phyloP scores from a whole-genome alignment of 1,284 basidiomycete species.

The Austroboletus niveus region DNA sequence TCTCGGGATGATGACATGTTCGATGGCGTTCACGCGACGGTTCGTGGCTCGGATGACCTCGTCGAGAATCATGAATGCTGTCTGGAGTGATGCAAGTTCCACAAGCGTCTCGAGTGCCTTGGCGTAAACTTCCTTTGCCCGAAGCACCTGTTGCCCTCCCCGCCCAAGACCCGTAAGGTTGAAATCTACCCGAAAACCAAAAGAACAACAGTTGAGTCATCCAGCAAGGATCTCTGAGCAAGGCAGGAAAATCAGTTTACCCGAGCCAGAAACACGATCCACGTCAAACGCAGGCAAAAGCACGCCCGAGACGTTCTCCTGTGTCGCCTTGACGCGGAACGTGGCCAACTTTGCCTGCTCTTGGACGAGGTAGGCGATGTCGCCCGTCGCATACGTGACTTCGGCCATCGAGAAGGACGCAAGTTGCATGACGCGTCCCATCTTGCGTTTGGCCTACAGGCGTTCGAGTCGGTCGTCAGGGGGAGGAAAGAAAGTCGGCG shows the following conservation, averaged over 20 bases:
- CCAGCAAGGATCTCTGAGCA: not conserved
- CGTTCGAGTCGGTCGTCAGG: not conserved
- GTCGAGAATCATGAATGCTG: constrained; percentile 97
- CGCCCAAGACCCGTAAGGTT: constrained; percentile 97
- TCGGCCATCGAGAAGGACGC: constrained; percentile 99
- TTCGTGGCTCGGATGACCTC: constrained; percentile 99
- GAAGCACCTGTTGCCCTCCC: constrained; percentile 95
- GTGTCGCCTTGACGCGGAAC: constrained; percentile 92
- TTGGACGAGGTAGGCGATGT: constrained; percentile 94
- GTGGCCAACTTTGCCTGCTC: constrained; percentile 89
- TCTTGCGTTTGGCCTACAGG: constrained; percentile 91
- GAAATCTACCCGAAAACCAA: constrained; percentile 65
- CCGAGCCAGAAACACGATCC: constrained; percentile 79
- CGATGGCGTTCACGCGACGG: constrained; percentile 97
- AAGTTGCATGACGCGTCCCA: constrained; percentile 98
- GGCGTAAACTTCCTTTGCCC: constrained; percentile 92
- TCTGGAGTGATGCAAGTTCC: constrained; percentile 95
- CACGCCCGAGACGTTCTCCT: constrained; percentile 98
- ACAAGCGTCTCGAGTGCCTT: constrained; percentile 97
- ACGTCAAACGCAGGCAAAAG: constrained; percentile 95
- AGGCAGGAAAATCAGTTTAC: constrained; percentile 36
- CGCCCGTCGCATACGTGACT: constrained; percentile 96
- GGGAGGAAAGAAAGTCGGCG: not conserved
- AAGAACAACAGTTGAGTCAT: not conserved
- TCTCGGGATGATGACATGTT: constrained; percentile 95